Conservation (phyloP, 768 basidiomycete species). For the Obba rivulosa region DNA sequence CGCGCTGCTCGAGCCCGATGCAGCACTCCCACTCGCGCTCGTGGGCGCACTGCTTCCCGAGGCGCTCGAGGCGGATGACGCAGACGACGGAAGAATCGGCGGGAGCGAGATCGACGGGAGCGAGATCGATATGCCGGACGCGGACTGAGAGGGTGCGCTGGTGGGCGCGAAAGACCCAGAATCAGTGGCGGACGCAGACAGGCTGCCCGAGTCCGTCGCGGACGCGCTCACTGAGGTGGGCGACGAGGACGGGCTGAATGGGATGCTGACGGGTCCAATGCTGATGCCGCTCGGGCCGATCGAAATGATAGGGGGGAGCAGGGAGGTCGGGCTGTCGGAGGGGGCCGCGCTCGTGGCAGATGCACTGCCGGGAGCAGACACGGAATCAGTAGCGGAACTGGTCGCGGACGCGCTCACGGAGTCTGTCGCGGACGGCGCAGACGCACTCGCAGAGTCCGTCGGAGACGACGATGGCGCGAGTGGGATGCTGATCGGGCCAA, state of each 20-base stretch:
- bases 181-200: not conserved
- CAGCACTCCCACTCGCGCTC: not conserved
- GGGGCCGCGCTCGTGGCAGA: not conserved
- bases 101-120: constrained; percentile 12
- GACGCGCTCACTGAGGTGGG: constrained; percentile 3
- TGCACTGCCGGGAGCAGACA: not conserved
- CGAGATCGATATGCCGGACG: constrained; percentile 6
- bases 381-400: not conserved
- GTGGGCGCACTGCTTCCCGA: not conserved
- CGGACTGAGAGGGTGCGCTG: not conserved
- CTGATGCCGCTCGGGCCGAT: too few relatives aligned
- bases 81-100: constrained; percentile 11
- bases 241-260: constrained; percentile 4
- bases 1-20: not conserved
- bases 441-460: not conserved
- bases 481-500: constrained; percentile 1
- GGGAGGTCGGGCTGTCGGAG: constrained; percentile 2
- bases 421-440: not conserved
- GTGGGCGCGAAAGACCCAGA: constrained; percentile 1
- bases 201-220: not conserved
- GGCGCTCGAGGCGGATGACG: not conserved
- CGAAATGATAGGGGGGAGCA: not conserved
- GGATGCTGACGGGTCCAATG: constrained; percentile 1
- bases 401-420: constrained; percentile 2
- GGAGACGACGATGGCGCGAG: constrained; percentile 6